These are phyloP conservation scores for Quercus gilva DNA, from an alignment of 306 rosid species.

Conservation along the genomic window DNA sequence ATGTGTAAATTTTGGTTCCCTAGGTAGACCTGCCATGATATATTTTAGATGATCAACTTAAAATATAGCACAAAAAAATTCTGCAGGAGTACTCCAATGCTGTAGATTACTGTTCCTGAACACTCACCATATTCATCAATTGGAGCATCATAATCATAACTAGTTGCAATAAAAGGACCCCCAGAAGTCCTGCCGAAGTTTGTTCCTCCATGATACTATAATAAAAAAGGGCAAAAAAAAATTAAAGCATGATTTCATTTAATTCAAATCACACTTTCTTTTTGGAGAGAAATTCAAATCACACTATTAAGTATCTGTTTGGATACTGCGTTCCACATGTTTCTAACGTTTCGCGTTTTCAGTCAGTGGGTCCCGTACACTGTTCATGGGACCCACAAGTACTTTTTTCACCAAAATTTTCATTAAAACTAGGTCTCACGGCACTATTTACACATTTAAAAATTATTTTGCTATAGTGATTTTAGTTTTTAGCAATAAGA, in stretches of 20 bases:
- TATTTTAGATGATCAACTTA: neutral
- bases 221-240: neutral
- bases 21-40: conserved; percentile 51
- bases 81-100: neutral
- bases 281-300: neutral
- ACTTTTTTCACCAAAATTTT: too few relatives aligned
- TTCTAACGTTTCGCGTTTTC: too few relatives aligned
- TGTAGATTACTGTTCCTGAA: neutral
- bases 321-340: too few relatives aligned
- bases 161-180: conserved; percentile 89
- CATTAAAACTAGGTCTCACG: too few relatives aligned
- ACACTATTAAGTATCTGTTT: neutral
- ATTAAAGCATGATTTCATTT: conserved; percentile 3
- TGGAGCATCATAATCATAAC: conserved; percentile 94
- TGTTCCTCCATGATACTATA: conserved; percentile 96
- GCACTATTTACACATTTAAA: too few relatives aligned
- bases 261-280: neutral
- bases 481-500: too few relatives aligned
- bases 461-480: too few relatives aligned
- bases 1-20: conserved; percentile 92
- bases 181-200: conserved; percentile 86
- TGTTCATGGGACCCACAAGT: too few relatives aligned
- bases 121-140: conserved; percentile 82
- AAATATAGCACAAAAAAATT: neutral
- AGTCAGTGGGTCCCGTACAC: too few relatives aligned